These are phyloP conservation scores for Mycena galericulata DNA, from an alignment of 768 basidiomycete species.

Conservation along the genomic window DNA sequence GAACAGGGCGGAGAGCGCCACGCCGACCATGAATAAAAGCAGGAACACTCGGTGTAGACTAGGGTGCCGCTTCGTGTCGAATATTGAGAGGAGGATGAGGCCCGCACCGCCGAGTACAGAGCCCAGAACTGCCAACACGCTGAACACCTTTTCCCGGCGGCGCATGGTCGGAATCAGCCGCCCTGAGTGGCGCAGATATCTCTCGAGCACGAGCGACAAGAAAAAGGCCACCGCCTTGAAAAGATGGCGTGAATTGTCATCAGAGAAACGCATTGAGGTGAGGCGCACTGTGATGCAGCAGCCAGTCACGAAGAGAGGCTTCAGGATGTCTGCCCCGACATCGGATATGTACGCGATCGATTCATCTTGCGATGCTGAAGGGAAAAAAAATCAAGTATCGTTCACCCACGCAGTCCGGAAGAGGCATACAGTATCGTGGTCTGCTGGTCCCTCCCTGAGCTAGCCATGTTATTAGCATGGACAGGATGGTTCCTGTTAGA, in stretches of 20 bases:
- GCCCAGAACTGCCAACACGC: conserved; percentile 68
- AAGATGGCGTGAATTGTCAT: neutral
- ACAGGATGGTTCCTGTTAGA: conserved; percentile 64
- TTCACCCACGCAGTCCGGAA: neutral
- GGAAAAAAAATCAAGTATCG: conserved; percentile 12
- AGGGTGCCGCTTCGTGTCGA: conserved; percentile 71
- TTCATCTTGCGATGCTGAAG: conserved; percentile 63
- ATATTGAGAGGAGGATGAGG: conserved; percentile 75
- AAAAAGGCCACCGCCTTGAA: conserved; percentile 65
- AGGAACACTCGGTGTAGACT: conserved; percentile 71
- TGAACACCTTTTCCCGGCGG: conserved; percentile 65
- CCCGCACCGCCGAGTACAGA: conserved; percentile 73
- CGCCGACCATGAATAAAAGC: conserved; percentile 79
- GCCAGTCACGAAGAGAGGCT: conserved; percentile 80
- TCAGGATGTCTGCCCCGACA: conserved; percentile 77
- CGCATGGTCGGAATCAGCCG: conserved; percentile 74
- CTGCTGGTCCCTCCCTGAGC: conserved; percentile 60
- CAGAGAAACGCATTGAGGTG: neutral
- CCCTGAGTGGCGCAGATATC: conserved; percentile 74
- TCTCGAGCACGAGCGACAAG: conserved; percentile 69
- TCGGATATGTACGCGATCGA: conserved; percentile 83
- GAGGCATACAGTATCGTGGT: conserved; percentile 56
- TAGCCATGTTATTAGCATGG: conserved; percentile 81
- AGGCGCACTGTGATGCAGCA: conserved; percentile 64
- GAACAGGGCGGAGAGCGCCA: conserved; percentile 79